Percentiles rank a stretch among this genome's conserved stretches.
These are phyloP conservation scores for Aspergillus ustus DNA, from an alignment of 2,329 filamentous ascomycete genomes.

Conservation along the genomic window DNA sequence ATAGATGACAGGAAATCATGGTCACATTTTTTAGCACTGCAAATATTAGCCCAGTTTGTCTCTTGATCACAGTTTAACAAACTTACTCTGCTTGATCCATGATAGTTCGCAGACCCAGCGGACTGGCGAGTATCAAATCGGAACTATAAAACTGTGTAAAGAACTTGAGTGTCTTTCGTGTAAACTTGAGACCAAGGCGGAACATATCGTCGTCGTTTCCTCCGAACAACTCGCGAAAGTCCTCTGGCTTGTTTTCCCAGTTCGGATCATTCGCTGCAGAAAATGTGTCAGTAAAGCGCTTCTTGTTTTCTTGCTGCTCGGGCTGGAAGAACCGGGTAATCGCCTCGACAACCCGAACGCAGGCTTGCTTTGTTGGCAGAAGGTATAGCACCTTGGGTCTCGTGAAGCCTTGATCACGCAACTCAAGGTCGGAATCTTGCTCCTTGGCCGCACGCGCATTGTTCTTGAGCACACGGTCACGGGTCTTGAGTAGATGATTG, in stretches of 20 bases:
- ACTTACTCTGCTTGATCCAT: slow-evolving; percentile 76
- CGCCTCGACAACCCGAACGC: slow-evolving; percentile 74
- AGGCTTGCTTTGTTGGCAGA: slow-evolving; percentile 85
- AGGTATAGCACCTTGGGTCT: slow-evolving; percentile 91
- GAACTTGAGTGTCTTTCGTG: slow-evolving; percentile 91
- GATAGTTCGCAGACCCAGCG: slow-evolving; percentile 85
- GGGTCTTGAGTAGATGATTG: slow-evolving; percentile 92
- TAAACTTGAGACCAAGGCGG: slow-evolving; percentile 93
- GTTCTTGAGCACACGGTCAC: slow-evolving; percentile 90
- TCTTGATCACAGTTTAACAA: neutral
- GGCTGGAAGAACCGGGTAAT: slow-evolving; percentile 77
- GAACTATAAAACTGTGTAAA: slow-evolving; percentile 96
- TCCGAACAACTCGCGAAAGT: slow-evolving; percentile 86
- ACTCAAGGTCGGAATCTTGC: slow-evolving; percentile 69
- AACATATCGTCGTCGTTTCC: slow-evolving; percentile 99
- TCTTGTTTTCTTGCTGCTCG: slow-evolving; percentile 93
- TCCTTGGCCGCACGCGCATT: slow-evolving; percentile 77
- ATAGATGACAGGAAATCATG: slow-evolving; percentile 93
- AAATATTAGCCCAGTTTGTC: neutral
- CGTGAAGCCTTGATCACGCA: slow-evolving; percentile 93
- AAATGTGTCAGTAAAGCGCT: slow-evolving; percentile 87
- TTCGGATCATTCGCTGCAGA: slow-evolving; percentile 70
- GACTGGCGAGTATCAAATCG: slow-evolving; percentile 90
- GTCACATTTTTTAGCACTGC: slow-evolving; percentile 68
- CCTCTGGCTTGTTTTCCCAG: slow-evolving; percentile 75